Evolutionary conservation across 2,329 filamentous ascomycete species (phyloP).

Genomic region (Myriosclerotinia curreyana): DNA sequence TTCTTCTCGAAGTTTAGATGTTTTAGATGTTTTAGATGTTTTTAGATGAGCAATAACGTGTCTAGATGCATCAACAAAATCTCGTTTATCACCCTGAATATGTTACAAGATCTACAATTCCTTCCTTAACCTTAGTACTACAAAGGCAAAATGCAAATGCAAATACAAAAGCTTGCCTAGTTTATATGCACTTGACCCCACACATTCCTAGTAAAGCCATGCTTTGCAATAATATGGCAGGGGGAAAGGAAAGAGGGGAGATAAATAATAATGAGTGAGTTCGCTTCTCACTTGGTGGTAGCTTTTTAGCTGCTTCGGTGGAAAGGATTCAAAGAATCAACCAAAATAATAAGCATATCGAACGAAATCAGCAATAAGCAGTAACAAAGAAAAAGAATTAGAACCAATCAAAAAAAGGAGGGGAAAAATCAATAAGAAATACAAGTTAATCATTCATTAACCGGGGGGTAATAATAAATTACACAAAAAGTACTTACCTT

Average conservation of each 20-base stretch:
- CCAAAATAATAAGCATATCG: neutral
- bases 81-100: neutral
- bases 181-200: conserved; percentile 10
- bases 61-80: neutral
- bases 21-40: too few species aligned
- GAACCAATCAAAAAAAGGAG: neutral
- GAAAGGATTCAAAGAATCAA: neutral
- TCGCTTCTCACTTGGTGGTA: conserved; percentile 2
- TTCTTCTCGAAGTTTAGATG: neutral
- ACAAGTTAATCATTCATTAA: neutral
- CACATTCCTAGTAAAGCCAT: conserved; percentile 2
- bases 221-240: conserved; percentile 1
- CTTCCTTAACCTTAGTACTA: too few species aligned
- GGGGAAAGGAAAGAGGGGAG: neutral
- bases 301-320: conserved; percentile 10
- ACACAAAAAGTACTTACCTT: conserved; percentile 13
- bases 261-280: too few species aligned
- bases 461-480: conserved; percentile 11
- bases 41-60: too few species aligned
- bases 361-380: too few species aligned
- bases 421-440: neutral
- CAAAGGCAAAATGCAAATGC: too few species aligned
- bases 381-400: neutral
- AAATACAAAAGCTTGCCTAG: neutral
- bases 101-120: conserved; percentile 15